Conservation (phyloP, 2,329 filamentous ascomycete species). For the Cordyceps fumosorosea region DNA sequence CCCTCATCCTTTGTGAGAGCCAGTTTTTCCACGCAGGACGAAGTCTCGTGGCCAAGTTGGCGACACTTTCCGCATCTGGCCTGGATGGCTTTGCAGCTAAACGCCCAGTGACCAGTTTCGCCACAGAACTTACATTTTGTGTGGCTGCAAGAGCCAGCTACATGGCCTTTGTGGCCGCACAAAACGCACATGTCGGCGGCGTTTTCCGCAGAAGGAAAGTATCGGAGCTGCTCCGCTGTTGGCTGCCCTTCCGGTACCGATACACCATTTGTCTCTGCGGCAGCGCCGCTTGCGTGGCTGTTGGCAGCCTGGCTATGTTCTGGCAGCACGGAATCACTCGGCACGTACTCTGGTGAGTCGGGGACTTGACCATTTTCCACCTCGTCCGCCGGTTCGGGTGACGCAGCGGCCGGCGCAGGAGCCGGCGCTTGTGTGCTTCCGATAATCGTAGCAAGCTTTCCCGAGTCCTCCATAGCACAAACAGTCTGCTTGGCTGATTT, state of each 20-base stretch:
- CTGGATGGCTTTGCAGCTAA: constrained; percentile 41
- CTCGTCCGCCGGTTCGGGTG: not conserved
- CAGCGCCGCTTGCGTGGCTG: not conserved
- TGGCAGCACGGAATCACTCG: constrained; percentile 7
- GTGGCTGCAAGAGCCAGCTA: constrained; percentile 36
- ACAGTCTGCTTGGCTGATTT: constrained; percentile 25
- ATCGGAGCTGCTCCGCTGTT: constrained; percentile 30
- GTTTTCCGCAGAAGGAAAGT: constrained; percentile 45
- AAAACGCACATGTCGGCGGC: constrained; percentile 41
- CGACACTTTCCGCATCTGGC: constrained; percentile 53
- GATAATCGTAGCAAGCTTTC: constrained; percentile 17
- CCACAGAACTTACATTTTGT: constrained; percentile 43
- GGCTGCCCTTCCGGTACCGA: constrained; percentile 7
- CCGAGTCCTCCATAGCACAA: constrained; percentile 21
- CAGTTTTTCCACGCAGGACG: constrained; percentile 51
- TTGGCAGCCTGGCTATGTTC: constrained; percentile 8
- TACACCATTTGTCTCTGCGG: constrained; percentile 15
- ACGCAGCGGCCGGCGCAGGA: not conserved
- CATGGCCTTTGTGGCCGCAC: constrained; percentile 45
- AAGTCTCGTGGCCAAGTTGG: constrained; percentile 51
- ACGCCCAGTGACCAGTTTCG: constrained; percentile 38
- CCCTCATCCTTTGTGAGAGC: constrained; percentile 44
- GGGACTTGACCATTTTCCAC: not conserved
- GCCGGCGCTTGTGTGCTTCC: not conserved
- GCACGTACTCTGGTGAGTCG: constrained; percentile 9